phyloP scores from a whole-genome alignment of 192 early-diverging fungal species.

The Phycomyces blakesleeanus region DNA sequence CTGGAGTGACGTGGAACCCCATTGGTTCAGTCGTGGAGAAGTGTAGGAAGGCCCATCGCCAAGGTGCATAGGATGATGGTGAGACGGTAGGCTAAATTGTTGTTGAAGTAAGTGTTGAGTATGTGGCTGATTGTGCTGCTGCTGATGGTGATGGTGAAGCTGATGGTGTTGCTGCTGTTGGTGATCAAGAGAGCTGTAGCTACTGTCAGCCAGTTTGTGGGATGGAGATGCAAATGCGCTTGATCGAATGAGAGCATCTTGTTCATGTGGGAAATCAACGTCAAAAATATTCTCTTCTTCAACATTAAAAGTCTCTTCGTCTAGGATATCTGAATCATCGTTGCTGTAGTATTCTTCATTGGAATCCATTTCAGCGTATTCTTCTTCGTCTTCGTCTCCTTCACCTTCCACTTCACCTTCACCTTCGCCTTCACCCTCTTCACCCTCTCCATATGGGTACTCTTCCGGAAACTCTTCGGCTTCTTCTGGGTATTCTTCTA shows the following conservation, averaged over 20 bases:
- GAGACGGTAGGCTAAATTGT: background rate
- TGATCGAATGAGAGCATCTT: slow-evolving; percentile 21
- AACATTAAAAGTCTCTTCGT: slow-evolving; percentile 36
- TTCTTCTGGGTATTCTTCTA: background rate
- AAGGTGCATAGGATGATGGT: background rate
- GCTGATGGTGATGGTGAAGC: background rate
- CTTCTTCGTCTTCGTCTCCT: too few species aligned
- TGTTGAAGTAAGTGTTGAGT: background rate
- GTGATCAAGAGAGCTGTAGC: background rate
- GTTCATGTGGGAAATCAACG: slow-evolving; percentile 38
- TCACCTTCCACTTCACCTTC: slow-evolving; percentile 15
- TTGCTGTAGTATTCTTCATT: slow-evolving; percentile 27
- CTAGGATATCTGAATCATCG: slow-evolving; percentile 27
- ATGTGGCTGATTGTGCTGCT: background rate
- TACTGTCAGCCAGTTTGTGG: background rate
- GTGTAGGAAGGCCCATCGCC: background rate
- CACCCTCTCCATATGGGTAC: background rate
- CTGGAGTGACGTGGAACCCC: background rate
- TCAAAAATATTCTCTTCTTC: slow-evolving; percentile 33
- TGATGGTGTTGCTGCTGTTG: background rate
- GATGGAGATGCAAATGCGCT: slow-evolving; percentile 5
- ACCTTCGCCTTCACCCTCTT: too few species aligned
- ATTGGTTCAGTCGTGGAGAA: background rate
- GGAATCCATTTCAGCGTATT: background rate
- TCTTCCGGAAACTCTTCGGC: slow-evolving; percentile 8